These are phyloP conservation scores for Alloteropsis angusta DNA, from an alignment of 202 grass and related monocot genomes.

Conservation along the genomic window DNA sequence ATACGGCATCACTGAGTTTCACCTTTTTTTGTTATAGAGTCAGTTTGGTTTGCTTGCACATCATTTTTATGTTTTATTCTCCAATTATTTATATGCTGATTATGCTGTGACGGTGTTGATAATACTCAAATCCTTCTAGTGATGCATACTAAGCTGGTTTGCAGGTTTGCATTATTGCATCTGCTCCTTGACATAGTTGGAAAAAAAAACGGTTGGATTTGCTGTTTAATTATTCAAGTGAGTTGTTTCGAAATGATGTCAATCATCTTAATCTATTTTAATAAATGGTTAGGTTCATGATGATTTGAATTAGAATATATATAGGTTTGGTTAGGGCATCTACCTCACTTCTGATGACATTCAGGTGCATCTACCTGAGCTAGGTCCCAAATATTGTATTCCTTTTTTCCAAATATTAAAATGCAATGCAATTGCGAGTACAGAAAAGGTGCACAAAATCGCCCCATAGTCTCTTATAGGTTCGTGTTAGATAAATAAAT, in stretches of 20 bases:
- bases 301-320: neutral
- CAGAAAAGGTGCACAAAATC: neutral
- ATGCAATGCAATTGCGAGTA: neutral
- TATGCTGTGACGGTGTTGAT: neutral
- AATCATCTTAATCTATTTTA: neutral
- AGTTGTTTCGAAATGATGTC: constrained; percentile 22
- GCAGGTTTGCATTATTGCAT: neutral
- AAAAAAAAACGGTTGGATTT: neutral
- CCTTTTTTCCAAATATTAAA: neutral
- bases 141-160: neutral
- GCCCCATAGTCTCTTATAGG: neutral
- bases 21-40: neutral
- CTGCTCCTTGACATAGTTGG: neutral
- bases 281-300: neutral
- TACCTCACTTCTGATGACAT: constrained; percentile 1
- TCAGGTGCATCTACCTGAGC: constrained; percentile 8
- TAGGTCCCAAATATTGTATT: neutral
- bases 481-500: neutral
- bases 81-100: neutral
- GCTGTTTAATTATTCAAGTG: neutral
- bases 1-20: neutral
- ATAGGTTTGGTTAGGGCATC: constrained; percentile 25
- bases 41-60: neutral
- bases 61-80: neutral
- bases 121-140: neutral